Evolutionary conservation across 106 monocot species (phyloP), one percentile per base, ranked within the genome.

Genomic region (Vanilla planifolia): DNA sequence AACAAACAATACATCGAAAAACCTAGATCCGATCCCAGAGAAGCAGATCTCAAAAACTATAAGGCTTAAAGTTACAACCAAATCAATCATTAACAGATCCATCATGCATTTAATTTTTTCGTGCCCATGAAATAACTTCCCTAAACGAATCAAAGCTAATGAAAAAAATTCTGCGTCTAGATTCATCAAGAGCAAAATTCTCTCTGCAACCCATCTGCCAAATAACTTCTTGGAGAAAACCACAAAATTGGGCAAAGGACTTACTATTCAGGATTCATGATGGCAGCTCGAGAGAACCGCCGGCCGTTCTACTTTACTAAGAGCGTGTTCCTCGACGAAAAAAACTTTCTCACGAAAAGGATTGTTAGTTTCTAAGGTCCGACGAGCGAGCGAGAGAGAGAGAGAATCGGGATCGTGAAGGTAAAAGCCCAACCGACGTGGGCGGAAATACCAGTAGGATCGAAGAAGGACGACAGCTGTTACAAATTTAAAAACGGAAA

Each of bases 221-320:
- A 25, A n/a, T n/a, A n/a, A n/a, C n/a, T 25, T 48, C 24, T 9
- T 23, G 10, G 48, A 23, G 24, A 4, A 21, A 32, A 30, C n/a
- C n/a, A 52, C 8, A 53, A 53, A 53, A 16, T 48, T 53, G 28
- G 53, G 17, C 15, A 4, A 32, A 32, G 3, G 32, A 53, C 53
- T 53, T 53, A 53, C 53, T 53, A 53, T n/a, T 53, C 53, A 30
- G 29, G 19, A 32, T 53, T 53, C 53, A 53, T 53, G 53, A 53
- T 53, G 8, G n/a, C 53, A 53, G 53, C 28, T 32, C 30, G 4
- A 53, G 32, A 6, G 28, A 15, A 26, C 53, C 53, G 29, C 29
- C 30, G 28, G 16, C 32, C 30, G 14, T 14, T 6, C 30, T 30
- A n/a, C 53, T 53, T 11, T 30, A 26, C 24, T 32, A 14, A 29